Conservation (phyloP, 805 yeast species). For the Jamesozyma jinghongensis region DNA sequence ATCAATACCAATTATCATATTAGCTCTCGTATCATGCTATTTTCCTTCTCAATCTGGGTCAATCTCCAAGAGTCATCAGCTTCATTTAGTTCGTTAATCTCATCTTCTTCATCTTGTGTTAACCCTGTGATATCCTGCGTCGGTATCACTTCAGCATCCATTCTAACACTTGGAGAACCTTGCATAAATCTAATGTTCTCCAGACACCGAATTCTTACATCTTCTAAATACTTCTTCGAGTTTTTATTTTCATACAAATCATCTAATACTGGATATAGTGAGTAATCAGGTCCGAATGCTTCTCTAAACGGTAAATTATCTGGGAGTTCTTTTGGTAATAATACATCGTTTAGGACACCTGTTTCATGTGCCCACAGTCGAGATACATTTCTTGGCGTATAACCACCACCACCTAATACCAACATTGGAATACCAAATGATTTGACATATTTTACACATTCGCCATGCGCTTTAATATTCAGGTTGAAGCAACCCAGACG, state of each 20-base stretch:
- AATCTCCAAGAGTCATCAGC: slow-evolving; percentile 29
- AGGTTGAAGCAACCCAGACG: slow-evolving; percentile 92
- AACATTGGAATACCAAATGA: slow-evolving; percentile 81
- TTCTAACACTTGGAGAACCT: slow-evolving; percentile 91
- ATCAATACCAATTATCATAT: slow-evolving; percentile 1
- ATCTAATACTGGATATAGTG: slow-evolving; percentile 76
- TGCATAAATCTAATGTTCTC: slow-evolving; percentile 75
- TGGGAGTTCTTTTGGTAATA: slow-evolving; percentile 69
- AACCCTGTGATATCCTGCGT: slow-evolving; percentile 34
- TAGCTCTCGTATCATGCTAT: slow-evolving; percentile 31
- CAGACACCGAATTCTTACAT: slow-evolving; percentile 60
- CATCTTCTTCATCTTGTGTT: slow-evolving; percentile 36
- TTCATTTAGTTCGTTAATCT: slow-evolving; percentile 27
- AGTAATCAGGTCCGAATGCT: slow-evolving; percentile 85
- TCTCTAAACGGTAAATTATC: slow-evolving; percentile 63
- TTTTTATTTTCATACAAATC: slow-evolving; percentile 81
- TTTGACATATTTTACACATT: slow-evolving; percentile 83
- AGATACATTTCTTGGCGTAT: slow-evolving; percentile 94
- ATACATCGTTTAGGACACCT: slow-evolving; percentile 72
- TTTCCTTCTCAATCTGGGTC: slow-evolving; percentile 34
- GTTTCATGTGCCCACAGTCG: slow-evolving; percentile 94
- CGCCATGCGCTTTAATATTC: slow-evolving; percentile 91
- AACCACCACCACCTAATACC: slow-evolving; percentile 98
- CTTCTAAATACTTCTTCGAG: slow-evolving; percentile 71
- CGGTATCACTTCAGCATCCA: slow-evolving; percentile 81